These are phyloP conservation scores for Lyophyllum semitale DNA, from an alignment of 768 basidiomycete species.

Conservation along the genomic window DNA sequence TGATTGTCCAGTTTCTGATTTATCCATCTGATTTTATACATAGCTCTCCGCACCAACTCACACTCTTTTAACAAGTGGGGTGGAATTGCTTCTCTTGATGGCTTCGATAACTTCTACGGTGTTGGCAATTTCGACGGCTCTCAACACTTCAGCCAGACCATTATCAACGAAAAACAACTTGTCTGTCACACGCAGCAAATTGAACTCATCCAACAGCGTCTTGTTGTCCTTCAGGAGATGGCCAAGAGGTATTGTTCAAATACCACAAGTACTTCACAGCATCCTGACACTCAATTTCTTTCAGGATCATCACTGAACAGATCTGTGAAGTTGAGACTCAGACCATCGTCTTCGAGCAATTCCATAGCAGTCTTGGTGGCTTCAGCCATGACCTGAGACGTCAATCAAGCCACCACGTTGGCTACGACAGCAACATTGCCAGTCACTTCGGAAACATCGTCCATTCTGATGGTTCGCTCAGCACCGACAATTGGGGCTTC, in stretches of 20 bases:
- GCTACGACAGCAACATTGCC: conserved; percentile 33
- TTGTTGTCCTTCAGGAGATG: conserved; percentile 35
- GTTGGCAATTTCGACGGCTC: conserved; percentile 34
- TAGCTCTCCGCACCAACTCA: conserved; percentile 16
- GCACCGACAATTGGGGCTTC: conserved; percentile 33
- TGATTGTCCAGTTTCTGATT: background rate
- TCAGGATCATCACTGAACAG: conserved; percentile 30
- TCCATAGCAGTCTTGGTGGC: conserved; percentile 26
- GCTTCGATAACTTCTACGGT: conserved; percentile 43
- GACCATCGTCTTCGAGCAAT: conserved; percentile 36
- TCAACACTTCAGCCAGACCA: conserved; percentile 22
- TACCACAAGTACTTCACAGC: background rate
- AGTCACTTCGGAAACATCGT: conserved; percentile 28
- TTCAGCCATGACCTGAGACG: conserved; percentile 33
- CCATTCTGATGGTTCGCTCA: conserved; percentile 30
- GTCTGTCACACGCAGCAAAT: conserved; percentile 31
- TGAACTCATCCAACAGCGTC: conserved; percentile 33
- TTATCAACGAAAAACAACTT: conserved; percentile 24
- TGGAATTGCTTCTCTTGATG: conserved; percentile 28
- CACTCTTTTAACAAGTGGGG: conserved; percentile 37
- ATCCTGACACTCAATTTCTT: background rate
- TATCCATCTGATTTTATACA: background rate
- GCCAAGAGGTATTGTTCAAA: conserved; percentile 26
- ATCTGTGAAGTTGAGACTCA: conserved; percentile 40
- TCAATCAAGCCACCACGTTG: conserved; percentile 28